A percentile compares a stretch with the other conserved stretches of the same genome.
phyloP scores from a whole-genome alignment of 2,329 filamentous ascomycete species.

The Seiridium unicorne region DNA sequence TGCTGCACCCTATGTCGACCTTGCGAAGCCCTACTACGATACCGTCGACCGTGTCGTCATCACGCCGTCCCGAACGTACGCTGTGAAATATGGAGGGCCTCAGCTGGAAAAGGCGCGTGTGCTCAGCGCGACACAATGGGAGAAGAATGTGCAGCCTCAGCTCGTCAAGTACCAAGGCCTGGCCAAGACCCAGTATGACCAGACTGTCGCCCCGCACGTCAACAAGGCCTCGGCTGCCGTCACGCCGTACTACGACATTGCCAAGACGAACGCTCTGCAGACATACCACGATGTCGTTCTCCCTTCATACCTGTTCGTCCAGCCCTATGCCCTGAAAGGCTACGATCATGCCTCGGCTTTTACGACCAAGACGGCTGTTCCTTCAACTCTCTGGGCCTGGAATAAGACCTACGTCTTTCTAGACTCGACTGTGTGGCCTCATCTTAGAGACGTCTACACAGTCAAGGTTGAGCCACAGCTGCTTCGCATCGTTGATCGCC shows the following conservation, averaged over 20 bases:
- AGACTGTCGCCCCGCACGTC: constrained; percentile 72
- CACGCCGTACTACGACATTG: constrained; percentile 71
- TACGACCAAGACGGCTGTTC: constrained; percentile 67
- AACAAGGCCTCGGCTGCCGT: constrained; percentile 55
- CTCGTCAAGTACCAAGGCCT: constrained; percentile 62
- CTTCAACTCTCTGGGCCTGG: constrained; percentile 70
- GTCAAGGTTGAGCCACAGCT: constrained; percentile 96
- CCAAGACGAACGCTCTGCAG: constrained; percentile 60
- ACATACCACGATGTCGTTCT: constrained; percentile 72
- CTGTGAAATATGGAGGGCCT: constrained; percentile 73
- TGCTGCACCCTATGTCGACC: constrained; percentile 77
- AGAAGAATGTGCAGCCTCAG: constrained; percentile 73
- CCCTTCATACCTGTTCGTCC: constrained; percentile 71
- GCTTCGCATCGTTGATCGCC: constrained; percentile 83
- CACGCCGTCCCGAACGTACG: constrained; percentile 64
- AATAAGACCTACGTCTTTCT: constrained; percentile 69
- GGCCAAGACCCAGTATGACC: constrained; percentile 65
- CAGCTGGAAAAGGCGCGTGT: constrained; percentile 64
- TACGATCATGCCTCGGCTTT: constrained; percentile 69
- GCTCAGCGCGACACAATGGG: constrained; percentile 73
- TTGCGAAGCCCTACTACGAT: constrained; percentile 73
- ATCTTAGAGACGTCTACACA: constrained; percentile 74
- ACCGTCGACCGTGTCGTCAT: constrained; percentile 63
- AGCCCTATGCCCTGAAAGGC: constrained; percentile 69
- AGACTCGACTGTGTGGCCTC: constrained; percentile 76